These are phyloP conservation scores for Radiomyces spectabilis DNA, from an alignment of 192 early-diverging fungal genomes.

Conservation along the genomic window DNA sequence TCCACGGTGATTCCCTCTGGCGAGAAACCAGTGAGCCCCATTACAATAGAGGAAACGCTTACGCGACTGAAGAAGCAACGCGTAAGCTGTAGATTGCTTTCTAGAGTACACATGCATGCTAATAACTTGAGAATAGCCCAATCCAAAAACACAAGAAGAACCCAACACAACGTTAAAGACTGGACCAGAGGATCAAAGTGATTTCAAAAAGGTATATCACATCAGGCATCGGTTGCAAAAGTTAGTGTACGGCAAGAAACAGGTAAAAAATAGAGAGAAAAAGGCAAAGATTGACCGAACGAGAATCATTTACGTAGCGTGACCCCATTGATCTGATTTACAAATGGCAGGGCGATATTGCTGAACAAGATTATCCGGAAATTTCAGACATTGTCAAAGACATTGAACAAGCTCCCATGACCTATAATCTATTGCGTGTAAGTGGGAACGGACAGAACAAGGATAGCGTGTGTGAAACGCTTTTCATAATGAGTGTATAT, in stretches of 20 bases:
- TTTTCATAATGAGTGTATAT: background rate
- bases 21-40: too few relatives aligned
- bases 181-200: constrained; percentile 3
- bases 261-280: constrained; percentile 5
- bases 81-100: too few relatives aligned
- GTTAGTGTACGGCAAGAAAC: constrained; percentile 28
- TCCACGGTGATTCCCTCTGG: too few relatives aligned
- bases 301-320: too few relatives aligned
- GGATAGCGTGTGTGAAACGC: background rate
- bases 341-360: constrained; percentile 19
- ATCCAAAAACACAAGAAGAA: too few relatives aligned
- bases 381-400: constrained; percentile 28
- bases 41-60: too few relatives aligned
- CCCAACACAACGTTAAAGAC: background rate
- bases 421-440: constrained; percentile 26
- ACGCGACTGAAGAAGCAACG: too few relatives aligned
- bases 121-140: too few relatives aligned
- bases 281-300: background rate
- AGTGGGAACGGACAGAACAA: background rate
- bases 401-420: constrained; percentile 21
- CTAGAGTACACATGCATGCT: too few relatives aligned
- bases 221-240: constrained; percentile 28
- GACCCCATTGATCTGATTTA: background rate
- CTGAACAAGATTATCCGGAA: constrained; percentile 23
- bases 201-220: constrained; percentile 20